Evolutionary conservation across 73 alveolate species (phyloP).

Genomic region (Paramecium biaurelia): DNA sequence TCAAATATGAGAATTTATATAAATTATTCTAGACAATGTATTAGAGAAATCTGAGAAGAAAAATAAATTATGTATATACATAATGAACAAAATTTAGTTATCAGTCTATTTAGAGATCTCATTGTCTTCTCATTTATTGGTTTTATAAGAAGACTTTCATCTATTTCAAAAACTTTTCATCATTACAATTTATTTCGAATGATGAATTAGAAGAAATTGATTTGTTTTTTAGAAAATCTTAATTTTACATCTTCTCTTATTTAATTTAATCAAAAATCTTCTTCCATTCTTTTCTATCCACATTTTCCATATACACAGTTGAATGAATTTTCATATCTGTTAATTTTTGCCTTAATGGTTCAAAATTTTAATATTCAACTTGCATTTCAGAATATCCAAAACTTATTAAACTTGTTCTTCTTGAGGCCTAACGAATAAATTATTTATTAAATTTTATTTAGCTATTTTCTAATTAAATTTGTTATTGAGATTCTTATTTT

Average conservation of each 20-base stretch:
- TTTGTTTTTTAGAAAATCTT: background rate
- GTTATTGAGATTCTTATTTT: background rate
- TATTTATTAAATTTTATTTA: background rate
- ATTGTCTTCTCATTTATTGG: background rate
- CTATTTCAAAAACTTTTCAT: background rate
- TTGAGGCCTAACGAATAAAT: background rate
- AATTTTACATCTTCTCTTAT: background rate
- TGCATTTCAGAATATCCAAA: constrained; percentile 17
- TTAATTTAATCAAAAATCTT: background rate
- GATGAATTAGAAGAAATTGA: background rate
- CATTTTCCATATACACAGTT: background rate
- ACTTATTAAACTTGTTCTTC: background rate
- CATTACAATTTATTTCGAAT: background rate
- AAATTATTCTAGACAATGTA: no score
- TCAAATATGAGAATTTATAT: no score
- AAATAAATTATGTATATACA: background rate
- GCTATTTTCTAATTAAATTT: background rate
- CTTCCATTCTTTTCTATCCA: background rate
- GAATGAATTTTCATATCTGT: background rate
- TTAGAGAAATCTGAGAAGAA: background rate
- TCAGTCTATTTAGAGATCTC: background rate
- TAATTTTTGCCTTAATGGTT: background rate
- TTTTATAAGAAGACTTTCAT: background rate
- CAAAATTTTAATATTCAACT: background rate
- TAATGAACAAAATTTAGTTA: background rate